Evolutionary conservation across 192 early-diverging fungal species (phyloP).

Genomic region (Gamsiella multidivaricata): DNA sequence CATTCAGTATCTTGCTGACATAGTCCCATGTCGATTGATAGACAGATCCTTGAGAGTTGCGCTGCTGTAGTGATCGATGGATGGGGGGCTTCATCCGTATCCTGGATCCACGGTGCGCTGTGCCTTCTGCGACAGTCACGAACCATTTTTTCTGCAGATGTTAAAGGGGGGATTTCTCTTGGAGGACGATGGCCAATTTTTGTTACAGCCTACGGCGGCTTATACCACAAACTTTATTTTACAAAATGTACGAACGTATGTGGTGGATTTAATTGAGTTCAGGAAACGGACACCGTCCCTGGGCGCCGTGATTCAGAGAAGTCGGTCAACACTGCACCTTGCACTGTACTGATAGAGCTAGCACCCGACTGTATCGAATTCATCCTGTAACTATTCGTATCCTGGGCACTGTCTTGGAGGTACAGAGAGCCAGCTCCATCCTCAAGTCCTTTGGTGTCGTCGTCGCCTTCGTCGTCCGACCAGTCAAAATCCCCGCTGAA

Average conservation of each 20-base stretch:
- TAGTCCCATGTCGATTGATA: constrained; percentile 7
- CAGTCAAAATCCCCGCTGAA: constrained; percentile 17
- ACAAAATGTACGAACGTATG: background rate
- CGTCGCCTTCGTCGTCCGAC: constrained; percentile 4
- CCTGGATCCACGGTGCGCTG: constrained; percentile 1
- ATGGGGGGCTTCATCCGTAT: constrained; percentile 6
- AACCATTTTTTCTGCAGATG: constrained; percentile 44
- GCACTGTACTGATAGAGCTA: background rate
- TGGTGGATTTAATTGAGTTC: background rate
- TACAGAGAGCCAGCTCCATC: constrained; percentile 21
- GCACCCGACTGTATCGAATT: constrained; percentile 2
- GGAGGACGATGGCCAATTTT: background rate
- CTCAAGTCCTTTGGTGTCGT: background rate
- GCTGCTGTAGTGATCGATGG: constrained; percentile 2
- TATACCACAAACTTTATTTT: constrained; percentile 1
- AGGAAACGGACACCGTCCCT: constrained; percentile 15
- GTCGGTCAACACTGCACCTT: background rate
- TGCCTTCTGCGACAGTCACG: constrained; percentile 29
- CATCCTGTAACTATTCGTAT: background rate
- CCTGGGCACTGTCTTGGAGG: constrained; percentile 7
- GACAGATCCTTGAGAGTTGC: constrained; percentile 3
- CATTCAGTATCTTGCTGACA: background rate
- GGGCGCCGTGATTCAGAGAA: background rate
- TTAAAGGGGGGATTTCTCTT: constrained; percentile 18
- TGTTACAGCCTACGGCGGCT: constrained; percentile 20